Evolutionary conservation across 805 yeast genomes (phyloP).

Genomic region (Candida boleticola): DNA sequence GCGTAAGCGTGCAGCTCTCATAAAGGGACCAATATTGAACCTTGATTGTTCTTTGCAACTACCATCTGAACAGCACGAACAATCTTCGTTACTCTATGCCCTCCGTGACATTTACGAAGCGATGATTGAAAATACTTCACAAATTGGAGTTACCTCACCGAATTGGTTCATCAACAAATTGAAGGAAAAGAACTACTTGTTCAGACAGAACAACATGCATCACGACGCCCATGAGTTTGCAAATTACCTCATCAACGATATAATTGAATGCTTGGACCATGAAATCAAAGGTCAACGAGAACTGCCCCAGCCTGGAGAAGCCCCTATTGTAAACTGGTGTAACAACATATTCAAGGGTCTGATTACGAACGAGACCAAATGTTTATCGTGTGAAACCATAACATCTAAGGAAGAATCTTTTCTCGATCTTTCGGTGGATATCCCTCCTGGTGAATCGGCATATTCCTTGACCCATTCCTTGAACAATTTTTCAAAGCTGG

Average conservation of each 20-base stretch:
- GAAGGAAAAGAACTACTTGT: constrained; percentile 79
- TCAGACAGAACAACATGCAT: constrained; percentile 84
- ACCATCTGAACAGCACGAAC: constrained; percentile 30
- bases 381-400: constrained; percentile 82
- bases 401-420: constrained; percentile 84
- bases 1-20: constrained; percentile 73
- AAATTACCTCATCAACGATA: constrained; percentile 74
- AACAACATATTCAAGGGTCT: constrained; percentile 80
- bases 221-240: constrained; percentile 98
- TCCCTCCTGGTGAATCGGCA: constrained; percentile 56
- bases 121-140: constrained; percentile 66
- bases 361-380: constrained; percentile 82
- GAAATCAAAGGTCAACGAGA: constrained; percentile 10
- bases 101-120: constrained; percentile 84
- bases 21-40: constrained; percentile 81
- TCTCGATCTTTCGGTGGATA: constrained; percentile 81
- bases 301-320: not conserved
- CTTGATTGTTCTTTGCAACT: constrained; percentile 63
- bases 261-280: constrained; percentile 55
- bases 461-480: constrained; percentile 75
- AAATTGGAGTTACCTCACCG: constrained; percentile 86
- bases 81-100: constrained; percentile 46
- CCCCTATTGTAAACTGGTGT: constrained; percentile 42
- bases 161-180: constrained; percentile 67
- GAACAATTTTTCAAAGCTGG: constrained; percentile 80